Evolutionary conservation across 2,329 filamentous ascomycete genomes (phyloP).

Genomic region (Fusarium hainanense): DNA sequence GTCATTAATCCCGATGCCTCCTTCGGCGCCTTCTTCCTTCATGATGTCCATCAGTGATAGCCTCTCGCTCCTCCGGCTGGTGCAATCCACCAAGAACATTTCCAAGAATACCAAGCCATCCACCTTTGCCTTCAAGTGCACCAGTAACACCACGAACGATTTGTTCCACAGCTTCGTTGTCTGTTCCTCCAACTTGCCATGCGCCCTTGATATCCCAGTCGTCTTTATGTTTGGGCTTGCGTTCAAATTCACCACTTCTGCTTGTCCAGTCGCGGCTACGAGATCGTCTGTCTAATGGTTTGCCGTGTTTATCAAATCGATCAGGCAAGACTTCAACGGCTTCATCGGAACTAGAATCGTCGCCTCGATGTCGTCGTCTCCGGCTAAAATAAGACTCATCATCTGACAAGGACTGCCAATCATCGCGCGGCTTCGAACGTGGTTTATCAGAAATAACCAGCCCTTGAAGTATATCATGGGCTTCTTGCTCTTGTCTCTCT

Average conservation of each 20-base stretch:
- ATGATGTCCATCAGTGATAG: slow-evolving; percentile 33
- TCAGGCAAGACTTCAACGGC: slow-evolving; percentile 59
- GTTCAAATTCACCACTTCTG: slow-evolving; percentile 58
- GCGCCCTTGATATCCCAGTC: slow-evolving; percentile 54
- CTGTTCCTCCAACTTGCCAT: slow-evolving; percentile 60
- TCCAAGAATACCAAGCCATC: slow-evolving; percentile 49
- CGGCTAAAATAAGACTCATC: slow-evolving; percentile 37
- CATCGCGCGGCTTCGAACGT: slow-evolving; percentile 40
- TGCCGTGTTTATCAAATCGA: slow-evolving; percentile 59
- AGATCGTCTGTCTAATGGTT: slow-evolving; percentile 50
- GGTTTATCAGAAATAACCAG: slow-evolving; percentile 31
- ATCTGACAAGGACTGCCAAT: neutral
- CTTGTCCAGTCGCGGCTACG: slow-evolving; percentile 47
- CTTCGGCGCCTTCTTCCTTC: slow-evolving; percentile 33
- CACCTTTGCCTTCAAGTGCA: slow-evolving; percentile 47
- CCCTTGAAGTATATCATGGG: slow-evolving; percentile 34
- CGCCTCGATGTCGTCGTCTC: slow-evolving; percentile 31
- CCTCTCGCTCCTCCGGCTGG: slow-evolving; percentile 11
- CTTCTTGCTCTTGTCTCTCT: slow-evolving; percentile 29
- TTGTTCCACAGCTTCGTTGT: slow-evolving; percentile 55
- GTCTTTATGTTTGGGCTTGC: slow-evolving; percentile 47
- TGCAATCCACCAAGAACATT: slow-evolving; percentile 46
- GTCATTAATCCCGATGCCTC: slow-evolving; percentile 38
- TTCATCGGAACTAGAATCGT: slow-evolving; percentile 46
- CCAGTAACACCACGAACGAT: slow-evolving; percentile 45